Evolutionary conservation across 208 protist genomes (phyloP).

Genomic region (Crithidia fasciculata): DNA sequence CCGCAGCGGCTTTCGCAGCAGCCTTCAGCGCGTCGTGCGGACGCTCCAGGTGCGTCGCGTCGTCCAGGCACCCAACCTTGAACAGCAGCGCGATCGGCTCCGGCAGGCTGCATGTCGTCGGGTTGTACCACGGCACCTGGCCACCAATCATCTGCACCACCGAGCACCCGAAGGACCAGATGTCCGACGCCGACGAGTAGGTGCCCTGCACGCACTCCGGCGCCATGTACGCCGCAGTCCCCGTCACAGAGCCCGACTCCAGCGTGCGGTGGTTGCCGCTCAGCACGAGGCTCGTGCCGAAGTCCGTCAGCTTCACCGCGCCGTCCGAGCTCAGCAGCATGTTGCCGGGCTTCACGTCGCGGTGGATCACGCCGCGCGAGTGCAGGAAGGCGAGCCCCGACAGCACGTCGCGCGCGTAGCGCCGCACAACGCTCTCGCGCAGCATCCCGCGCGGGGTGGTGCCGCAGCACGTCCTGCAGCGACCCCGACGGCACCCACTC

Average conservation of each 20-base stretch:
- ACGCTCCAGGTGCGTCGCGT: slow-evolving; percentile 30
- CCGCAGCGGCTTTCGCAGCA: slow-evolving; percentile 3
- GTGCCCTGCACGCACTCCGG: slow-evolving; percentile 63
- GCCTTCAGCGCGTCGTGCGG: slow-evolving; percentile 36
- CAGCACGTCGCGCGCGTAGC: slow-evolving; percentile 59
- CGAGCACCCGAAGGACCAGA: slow-evolving; percentile 85
- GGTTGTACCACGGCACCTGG: slow-evolving; percentile 55
- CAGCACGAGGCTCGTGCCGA: slow-evolving; percentile 70
- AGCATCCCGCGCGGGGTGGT: slow-evolving; percentile 36
- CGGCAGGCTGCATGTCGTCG: slow-evolving; percentile 8
- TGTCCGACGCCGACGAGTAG: slow-evolving; percentile 70
- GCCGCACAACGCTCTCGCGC: slow-evolving; percentile 55
- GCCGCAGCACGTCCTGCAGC: slow-evolving; percentile 55
- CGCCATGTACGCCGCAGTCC: slow-evolving; percentile 82
- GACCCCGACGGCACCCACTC: slow-evolving; percentile 79
- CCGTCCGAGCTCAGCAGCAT: slow-evolving; percentile 77
- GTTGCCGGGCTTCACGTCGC: slow-evolving; percentile 90
- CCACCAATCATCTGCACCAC: slow-evolving; percentile 75
- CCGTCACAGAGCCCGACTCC: slow-evolving; percentile 50
- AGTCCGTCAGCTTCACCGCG: slow-evolving; percentile 78
- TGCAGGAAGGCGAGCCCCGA: slow-evolving; percentile 67
- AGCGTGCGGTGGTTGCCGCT: slow-evolving; percentile 33
- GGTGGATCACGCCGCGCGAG: slow-evolving; percentile 70
- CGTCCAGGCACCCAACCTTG: slow-evolving; percentile 54
- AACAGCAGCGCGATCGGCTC: slow-evolving; percentile 57